Percentiles rank a stretch among this genome's conserved stretches.
Conservation (phyloP, 257 asterid species). For the Penstemon newberryi region DNA sequence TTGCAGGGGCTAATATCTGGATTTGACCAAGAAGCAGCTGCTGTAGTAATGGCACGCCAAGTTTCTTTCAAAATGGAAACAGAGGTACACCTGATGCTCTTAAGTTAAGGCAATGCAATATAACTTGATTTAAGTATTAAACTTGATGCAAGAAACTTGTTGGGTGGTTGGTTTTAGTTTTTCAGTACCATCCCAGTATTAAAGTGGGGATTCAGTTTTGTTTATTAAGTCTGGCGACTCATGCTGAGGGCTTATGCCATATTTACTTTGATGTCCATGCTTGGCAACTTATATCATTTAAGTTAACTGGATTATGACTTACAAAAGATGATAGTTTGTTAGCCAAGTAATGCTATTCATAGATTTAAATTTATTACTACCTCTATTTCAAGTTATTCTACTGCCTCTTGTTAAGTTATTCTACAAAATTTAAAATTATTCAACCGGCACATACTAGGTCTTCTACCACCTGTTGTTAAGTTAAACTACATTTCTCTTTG, state of each 20-base stretch:
- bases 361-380: background rate
- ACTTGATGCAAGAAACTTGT: slow-evolving; percentile 13
- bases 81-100: slow-evolving; percentile 51
- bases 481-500: background rate
- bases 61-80: slow-evolving; percentile 97
- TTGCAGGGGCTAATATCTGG: slow-evolving; percentile 88
- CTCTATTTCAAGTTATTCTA: background rate
- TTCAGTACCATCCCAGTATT: slow-evolving; percentile 20
- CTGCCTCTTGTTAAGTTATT: background rate
- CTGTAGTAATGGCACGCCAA: slow-evolving; percentile 91
- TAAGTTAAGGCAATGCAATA: slow-evolving; percentile 20
- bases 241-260: slow-evolving; percentile 9
- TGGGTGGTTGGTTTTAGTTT: slow-evolving; percentile 15
- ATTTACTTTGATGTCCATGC: slow-evolving; percentile 17
- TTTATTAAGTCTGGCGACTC: slow-evolving; percentile 1
- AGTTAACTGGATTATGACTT: slow-evolving; percentile 2
- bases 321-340: background rate
- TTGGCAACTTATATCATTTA: slow-evolving; percentile 7
- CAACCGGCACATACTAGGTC: too few species aligned
- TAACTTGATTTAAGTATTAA: background rate
- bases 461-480: too few species aligned
- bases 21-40: slow-evolving; percentile 99
- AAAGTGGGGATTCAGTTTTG: slow-evolving; percentile 13
- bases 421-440: too few species aligned
- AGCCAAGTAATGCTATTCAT: slow-evolving; percentile 4